Percentiles rank a stretch among this genome's conserved stretches.
These are phyloP conservation scores for Cladobotryum mycophilum DNA, from an alignment of 2,329 filamentous ascomycete genomes.

Conservation along the genomic window DNA sequence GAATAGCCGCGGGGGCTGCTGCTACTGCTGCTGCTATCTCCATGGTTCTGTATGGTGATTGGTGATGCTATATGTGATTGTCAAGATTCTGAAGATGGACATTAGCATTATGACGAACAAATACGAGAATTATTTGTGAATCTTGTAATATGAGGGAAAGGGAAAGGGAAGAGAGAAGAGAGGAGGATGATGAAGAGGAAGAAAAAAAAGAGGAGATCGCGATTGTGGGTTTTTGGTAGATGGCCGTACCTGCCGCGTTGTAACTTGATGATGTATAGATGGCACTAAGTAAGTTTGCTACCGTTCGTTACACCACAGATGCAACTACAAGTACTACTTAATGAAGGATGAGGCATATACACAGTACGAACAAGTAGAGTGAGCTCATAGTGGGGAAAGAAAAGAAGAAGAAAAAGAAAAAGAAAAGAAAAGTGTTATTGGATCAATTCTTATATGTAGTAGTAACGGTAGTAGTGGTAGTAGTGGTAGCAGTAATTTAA, in stretches of 20 bases:
- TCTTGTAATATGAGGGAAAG: neutral
- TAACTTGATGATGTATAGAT: too few species aligned
- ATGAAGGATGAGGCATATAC: too few species aligned
- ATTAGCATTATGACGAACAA: neutral
- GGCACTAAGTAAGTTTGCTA: too few species aligned
- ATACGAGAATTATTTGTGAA: neutral
- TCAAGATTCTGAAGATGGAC: neutral
- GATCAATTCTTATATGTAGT: too few species aligned
- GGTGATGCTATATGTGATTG: neutral
- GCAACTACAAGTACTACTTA: neutral
- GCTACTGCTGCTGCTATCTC: neutral
- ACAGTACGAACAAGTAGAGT: too few species aligned
- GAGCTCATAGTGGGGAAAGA: neutral
- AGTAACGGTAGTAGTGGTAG: too few species aligned
- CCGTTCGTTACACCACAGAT: too few species aligned
- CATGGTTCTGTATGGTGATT: conserved; percentile 1
- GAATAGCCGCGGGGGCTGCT: conserved; percentile 11
- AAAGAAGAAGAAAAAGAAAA: neutral
- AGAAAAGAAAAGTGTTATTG: too few species aligned
- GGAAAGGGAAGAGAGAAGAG: neutral
- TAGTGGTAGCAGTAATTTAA: too few species aligned
- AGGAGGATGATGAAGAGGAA: neutral
- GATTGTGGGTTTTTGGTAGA: too few species aligned
- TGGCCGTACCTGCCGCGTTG: too few species aligned
- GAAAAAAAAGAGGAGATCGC: neutral